phyloP scores from a whole-genome alignment of 768 basidiomycete genomes.

The Pleurotus citrinopileatus region DNA sequence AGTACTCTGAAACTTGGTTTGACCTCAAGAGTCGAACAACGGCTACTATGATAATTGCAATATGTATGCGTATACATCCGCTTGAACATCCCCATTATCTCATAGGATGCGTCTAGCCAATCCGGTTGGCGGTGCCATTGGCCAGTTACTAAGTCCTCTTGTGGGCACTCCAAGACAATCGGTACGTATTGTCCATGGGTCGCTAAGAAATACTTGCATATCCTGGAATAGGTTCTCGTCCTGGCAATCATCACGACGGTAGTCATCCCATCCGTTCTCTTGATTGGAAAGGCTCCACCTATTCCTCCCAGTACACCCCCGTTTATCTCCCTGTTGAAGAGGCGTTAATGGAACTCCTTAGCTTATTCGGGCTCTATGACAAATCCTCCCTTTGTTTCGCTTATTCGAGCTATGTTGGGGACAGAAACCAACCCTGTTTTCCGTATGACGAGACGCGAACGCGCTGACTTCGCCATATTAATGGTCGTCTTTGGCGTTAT shows the following conservation, averaged over 20 bases:
- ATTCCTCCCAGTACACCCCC: constrained; percentile 68
- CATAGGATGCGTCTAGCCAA: constrained; percentile 48
- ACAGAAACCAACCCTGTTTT: constrained; percentile 35
- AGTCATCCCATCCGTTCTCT: constrained; percentile 52
- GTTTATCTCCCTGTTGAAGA: background rate
- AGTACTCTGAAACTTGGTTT: constrained; percentile 85
- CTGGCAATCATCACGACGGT: constrained; percentile 71
- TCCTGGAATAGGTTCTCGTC: constrained; percentile 33
- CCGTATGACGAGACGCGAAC: constrained; percentile 62
- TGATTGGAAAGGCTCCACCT: constrained; percentile 63
- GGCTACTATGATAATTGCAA: constrained; percentile 60
- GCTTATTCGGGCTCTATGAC: constrained; percentile 68
- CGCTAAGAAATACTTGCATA: background rate
- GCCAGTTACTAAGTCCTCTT: constrained; percentile 69
- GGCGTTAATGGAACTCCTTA: constrained; percentile 23
- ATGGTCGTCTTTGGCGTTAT: constrained; percentile 59
- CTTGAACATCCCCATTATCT: background rate
- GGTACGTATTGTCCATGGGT: constrained; percentile 32
- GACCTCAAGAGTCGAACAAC: constrained; percentile 73
- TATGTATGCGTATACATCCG: constrained; percentile 30
- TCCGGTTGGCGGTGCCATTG: constrained; percentile 71
- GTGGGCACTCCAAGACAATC: constrained; percentile 52
- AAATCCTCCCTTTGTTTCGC: constrained; percentile 49
- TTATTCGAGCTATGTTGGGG: constrained; percentile 54
- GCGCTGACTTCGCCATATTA: constrained; percentile 67